phyloP scores from a whole-genome alignment of 176 grass and related monocot genomes.

The Eleusine coracana region DNA sequence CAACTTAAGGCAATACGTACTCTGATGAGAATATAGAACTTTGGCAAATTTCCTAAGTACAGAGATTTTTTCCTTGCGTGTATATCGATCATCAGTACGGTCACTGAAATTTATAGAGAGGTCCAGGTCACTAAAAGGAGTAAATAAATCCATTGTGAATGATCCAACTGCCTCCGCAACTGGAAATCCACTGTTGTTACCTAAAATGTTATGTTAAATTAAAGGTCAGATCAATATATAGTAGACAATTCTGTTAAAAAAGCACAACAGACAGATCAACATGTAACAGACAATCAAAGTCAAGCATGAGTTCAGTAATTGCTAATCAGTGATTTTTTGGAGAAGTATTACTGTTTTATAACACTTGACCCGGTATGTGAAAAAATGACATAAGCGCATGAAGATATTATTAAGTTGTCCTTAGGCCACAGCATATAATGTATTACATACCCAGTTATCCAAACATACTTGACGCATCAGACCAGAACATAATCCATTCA shows the following conservation, averaged over 20 bases:
- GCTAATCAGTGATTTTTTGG: background rate
- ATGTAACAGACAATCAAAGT: background rate
- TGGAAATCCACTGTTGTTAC: constrained; percentile 58
- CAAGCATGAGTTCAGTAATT: background rate
- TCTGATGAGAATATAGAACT: constrained; percentile 74
- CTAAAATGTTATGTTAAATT: constrained; percentile 45
- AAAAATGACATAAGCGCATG: background rate
- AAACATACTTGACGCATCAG: background rate
- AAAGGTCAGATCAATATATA: background rate
- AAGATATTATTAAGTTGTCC: background rate
- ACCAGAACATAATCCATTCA: background rate
- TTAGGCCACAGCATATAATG: background rate
- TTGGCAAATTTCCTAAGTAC: constrained; percentile 63
- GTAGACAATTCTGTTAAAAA: background rate
- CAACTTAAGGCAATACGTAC: constrained; percentile 50
- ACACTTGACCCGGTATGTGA: background rate
- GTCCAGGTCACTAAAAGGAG: constrained; percentile 80
- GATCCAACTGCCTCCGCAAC: constrained; percentile 87
- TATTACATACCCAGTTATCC: background rate
- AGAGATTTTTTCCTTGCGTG: constrained; percentile 62
- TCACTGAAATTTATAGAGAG: constrained; percentile 80
- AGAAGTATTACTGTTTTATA: background rate
- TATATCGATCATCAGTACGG: constrained; percentile 28
- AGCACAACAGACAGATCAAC: background rate
- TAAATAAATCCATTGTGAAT: constrained; percentile 95